Percentiles rank a stretch among this genome's conserved stretches.
These are phyloP conservation scores for Brettanomyces naardenensis DNA, from an alignment of 805 yeast genomes.

Conservation along the genomic window DNA sequence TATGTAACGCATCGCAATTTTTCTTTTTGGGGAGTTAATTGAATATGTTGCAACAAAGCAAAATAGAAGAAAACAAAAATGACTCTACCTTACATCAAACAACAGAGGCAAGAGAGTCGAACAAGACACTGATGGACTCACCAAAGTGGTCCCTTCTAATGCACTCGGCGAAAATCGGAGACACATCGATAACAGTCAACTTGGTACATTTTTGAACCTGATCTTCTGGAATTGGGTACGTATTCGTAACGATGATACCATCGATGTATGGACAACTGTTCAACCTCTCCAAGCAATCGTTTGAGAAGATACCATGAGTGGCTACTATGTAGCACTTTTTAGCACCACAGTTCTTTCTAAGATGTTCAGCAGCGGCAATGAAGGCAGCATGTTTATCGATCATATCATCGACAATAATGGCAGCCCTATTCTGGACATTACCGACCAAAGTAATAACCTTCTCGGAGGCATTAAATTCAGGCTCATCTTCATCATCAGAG, in stretches of 20 bases:
- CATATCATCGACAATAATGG: slow-evolving; percentile 94
- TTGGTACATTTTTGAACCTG: slow-evolving; percentile 53
- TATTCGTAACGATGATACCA: slow-evolving; percentile 89
- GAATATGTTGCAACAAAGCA: neutral
- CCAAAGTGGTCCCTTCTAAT: slow-evolving; percentile 98
- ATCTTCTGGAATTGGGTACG: slow-evolving; percentile 78
- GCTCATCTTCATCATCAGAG: slow-evolving; percentile 87
- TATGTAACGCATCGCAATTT: too few species aligned
- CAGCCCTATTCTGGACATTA: slow-evolving; percentile 85
- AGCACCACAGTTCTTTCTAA: slow-evolving; percentile 94
- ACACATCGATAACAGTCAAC: slow-evolving; percentile 82
- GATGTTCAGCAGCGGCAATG: slow-evolving; percentile 97
- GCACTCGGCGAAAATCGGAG: slow-evolving; percentile 95
- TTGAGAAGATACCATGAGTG: slow-evolving; percentile 92
- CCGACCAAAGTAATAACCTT: slow-evolving; percentile 95
- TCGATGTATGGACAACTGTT: slow-evolving; percentile 77
- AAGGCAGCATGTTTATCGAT: slow-evolving; percentile 91
- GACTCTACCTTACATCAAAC: slow-evolving; percentile 13
- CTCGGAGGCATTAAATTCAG: slow-evolving; percentile 52
- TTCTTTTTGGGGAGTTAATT: too few species aligned
- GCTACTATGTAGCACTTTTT: slow-evolving; percentile 83
- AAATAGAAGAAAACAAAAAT: neutral
- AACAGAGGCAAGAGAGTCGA: slow-evolving; percentile 71
- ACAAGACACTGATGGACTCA: slow-evolving; percentile 87
- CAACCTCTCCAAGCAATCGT: slow-evolving; percentile 74